These are phyloP conservation scores for Aschersonia sp. DNA, from an alignment of 2,329 filamentous ascomycete species.

Conservation along the genomic window DNA sequence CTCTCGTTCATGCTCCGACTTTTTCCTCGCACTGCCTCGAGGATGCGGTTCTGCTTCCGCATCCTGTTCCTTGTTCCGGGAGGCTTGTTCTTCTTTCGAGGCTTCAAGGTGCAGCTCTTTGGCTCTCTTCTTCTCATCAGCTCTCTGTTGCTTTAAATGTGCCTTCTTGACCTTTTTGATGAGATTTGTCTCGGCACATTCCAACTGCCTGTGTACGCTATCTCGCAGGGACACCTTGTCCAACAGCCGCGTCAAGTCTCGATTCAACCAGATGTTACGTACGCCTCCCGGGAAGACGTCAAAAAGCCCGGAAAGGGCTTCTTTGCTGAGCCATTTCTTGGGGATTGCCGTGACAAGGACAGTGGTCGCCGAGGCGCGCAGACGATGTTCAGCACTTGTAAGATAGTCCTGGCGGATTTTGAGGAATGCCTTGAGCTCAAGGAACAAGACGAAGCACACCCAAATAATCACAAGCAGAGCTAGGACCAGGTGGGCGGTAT, in stretches of 20 bases:
- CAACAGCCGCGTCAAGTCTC: constrained; percentile 68
- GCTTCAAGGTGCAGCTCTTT: constrained; percentile 33
- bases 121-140: constrained; percentile 51
- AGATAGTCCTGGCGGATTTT: constrained; percentile 89
- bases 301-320: constrained; percentile 71
- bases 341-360: constrained; percentile 88
- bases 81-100: constrained; percentile 34
- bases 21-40: constrained; percentile 30
- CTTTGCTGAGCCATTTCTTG: constrained; percentile 72
- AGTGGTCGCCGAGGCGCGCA: constrained; percentile 87
- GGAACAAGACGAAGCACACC: constrained; percentile 77
- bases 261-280: constrained; percentile 91
- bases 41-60: constrained; percentile 35
- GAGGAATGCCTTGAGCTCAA: constrained; percentile 76
- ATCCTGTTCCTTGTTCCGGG: constrained; percentile 33
- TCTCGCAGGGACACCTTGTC: constrained; percentile 72
- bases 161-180: constrained; percentile 68
- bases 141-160: constrained; percentile 52
- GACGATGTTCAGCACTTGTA: constrained; percentile 84
- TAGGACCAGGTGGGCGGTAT: constrained; percentile 74
- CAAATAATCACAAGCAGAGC: constrained; percentile 67
- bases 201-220: constrained; percentile 55
- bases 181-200: constrained; percentile 71
- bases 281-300: constrained; percentile 95
- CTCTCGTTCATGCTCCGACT: constrained; percentile 36